Evolutionary conservation across 495 filamentous ascomycete species (phyloP).

Genomic region (Amphirosellinia nigrospora): DNA sequence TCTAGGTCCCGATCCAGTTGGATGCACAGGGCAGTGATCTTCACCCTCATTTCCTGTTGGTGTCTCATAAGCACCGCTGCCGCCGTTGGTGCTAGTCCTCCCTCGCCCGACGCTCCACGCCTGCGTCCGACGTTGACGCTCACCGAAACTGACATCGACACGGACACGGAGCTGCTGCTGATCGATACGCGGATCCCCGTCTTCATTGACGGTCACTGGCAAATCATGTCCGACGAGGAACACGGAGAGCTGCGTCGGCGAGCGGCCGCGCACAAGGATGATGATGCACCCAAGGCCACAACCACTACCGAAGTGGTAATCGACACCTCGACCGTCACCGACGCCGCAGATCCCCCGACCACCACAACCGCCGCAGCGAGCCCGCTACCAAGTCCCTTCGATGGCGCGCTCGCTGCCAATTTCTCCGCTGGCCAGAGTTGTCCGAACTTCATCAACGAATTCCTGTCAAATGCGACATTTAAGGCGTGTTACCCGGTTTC

Average conservation of each 20-base stretch:
- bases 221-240: slow-evolving; percentile 46
- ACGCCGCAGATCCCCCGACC: slow-evolving; percentile 26
- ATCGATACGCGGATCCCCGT: slow-evolving; percentile 46
- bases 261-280: slow-evolving; percentile 27
- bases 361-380: slow-evolving; percentile 37
- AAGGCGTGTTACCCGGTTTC: slow-evolving; percentile 75
- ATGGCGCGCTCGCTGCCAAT: slow-evolving; percentile 71
- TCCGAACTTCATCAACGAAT: slow-evolving; percentile 68
- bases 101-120: slow-evolving; percentile 36
- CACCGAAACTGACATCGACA: not conserved
- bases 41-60: slow-evolving; percentile 44
- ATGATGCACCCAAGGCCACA: slow-evolving; percentile 20
- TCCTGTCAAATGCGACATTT: slow-evolving; percentile 68
- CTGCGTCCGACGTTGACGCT: slow-evolving; percentile 30
- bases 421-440: slow-evolving; percentile 62
- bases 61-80: slow-evolving; percentile 36
- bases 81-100: slow-evolving; percentile 19
- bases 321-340: slow-evolving; percentile 43
- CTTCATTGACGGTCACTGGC: slow-evolving; percentile 44
- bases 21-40: slow-evolving; percentile 34
- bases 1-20: not conserved
- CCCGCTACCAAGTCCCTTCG: slow-evolving; percentile 72
- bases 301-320: slow-evolving; percentile 35
- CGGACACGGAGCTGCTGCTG: slow-evolving; percentile 27
- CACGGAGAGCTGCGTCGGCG: slow-evolving; percentile 18